A percentile compares a stretch with the other conserved stretches of the same genome.
phyloP scores from a whole-genome alignment of 2,329 filamentous ascomycete species.

The Aureobasidium melanogenum region DNA sequence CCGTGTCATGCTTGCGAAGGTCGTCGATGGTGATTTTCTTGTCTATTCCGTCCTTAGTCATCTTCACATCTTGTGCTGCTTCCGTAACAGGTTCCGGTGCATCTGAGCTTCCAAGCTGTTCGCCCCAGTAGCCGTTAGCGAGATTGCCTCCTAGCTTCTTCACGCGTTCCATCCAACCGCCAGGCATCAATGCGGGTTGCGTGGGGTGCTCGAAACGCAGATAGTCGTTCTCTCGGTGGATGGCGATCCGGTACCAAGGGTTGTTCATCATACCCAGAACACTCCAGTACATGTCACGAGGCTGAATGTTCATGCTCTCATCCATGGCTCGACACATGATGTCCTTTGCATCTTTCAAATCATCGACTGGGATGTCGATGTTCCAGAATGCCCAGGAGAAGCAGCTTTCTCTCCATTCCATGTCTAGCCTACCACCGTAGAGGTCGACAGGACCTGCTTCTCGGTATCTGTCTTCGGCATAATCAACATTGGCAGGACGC shows the following conservation, averaged over 20 bases:
- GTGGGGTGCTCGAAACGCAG: slow-evolving; percentile 84
- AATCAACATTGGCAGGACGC: slow-evolving; percentile 67
- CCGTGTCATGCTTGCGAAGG: slow-evolving; percentile 56
- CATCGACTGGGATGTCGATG: slow-evolving; percentile 54
- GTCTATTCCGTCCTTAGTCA: slow-evolving; percentile 62
- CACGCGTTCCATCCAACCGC: slow-evolving; percentile 89
- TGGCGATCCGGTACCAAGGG: slow-evolving; percentile 77
- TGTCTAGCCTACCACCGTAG: slow-evolving; percentile 69
- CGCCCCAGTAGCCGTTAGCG: slow-evolving; percentile 76
- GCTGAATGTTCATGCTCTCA: slow-evolving; percentile 76
- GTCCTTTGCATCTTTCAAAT: slow-evolving; percentile 57
- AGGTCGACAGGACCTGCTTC: slow-evolving; percentile 53
- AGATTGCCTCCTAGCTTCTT: slow-evolving; percentile 77
- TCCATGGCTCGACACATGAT: slow-evolving; percentile 84
- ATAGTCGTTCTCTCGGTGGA: slow-evolving; percentile 55
- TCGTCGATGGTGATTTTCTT: slow-evolving; percentile 61
- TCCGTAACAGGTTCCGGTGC: slow-evolving; percentile 36
- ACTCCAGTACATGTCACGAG: slow-evolving; percentile 92
- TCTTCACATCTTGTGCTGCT: slow-evolving; percentile 57
- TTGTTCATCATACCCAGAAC: slow-evolving; percentile 98
- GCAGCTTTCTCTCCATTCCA: slow-evolving; percentile 69
- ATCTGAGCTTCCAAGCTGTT: slow-evolving; percentile 50
- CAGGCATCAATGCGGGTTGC: slow-evolving; percentile 64
- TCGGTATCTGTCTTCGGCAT: slow-evolving; percentile 79
- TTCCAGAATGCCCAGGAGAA: slow-evolving; percentile 96